phyloP scores from a whole-genome alignment of 1,139 yeast species.

The Meyerozyma carpophila region DNA sequence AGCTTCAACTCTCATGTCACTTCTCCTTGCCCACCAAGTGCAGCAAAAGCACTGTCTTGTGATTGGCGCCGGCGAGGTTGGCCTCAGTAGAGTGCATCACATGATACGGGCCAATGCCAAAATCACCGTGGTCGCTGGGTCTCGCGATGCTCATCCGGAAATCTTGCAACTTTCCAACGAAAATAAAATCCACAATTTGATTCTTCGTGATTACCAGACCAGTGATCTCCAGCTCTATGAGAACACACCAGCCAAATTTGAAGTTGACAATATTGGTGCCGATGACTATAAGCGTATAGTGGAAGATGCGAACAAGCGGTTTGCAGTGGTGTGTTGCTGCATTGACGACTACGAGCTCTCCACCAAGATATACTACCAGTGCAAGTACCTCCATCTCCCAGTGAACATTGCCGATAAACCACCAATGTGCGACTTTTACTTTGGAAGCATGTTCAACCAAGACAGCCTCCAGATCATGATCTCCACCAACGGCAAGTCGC shows the following conservation, averaged over 20 bases:
- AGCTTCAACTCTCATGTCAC: constrained; percentile 22
- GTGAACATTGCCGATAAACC: constrained; percentile 88
- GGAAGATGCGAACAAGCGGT: constrained; percentile 33
- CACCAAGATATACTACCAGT: constrained; percentile 52
- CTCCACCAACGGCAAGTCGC: constrained; percentile 79
- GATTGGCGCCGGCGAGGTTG: constrained; percentile 83
- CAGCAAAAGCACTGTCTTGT: constrained; percentile 61
- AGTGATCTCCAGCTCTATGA: constrained; percentile 50
- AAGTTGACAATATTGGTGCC: constrained; percentile 17
- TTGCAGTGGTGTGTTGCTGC: constrained; percentile 69
- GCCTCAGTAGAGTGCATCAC: constrained; percentile 62
- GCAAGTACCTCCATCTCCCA: constrained; percentile 52
- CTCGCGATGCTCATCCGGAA: constrained; percentile 31
- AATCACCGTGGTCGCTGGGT: constrained; percentile 63
- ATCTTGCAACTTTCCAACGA: constrained; percentile 29
- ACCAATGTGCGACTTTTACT: constrained; percentile 75
- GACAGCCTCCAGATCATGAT: constrained; percentile 83
- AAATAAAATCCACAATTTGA: constrained; percentile 40
- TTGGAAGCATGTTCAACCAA: constrained; percentile 72
- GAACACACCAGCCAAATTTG: constrained; percentile 4
- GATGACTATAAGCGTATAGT: constrained; percentile 30
- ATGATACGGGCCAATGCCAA: constrained; percentile 64
- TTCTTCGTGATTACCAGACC: constrained; percentile 35
- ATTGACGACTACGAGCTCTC: constrained; percentile 67
- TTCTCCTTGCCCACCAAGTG: constrained; percentile 72